Conservation (phyloP, 2,329 filamentous ascomycete species). For the Calonectria naviculata region DNA sequence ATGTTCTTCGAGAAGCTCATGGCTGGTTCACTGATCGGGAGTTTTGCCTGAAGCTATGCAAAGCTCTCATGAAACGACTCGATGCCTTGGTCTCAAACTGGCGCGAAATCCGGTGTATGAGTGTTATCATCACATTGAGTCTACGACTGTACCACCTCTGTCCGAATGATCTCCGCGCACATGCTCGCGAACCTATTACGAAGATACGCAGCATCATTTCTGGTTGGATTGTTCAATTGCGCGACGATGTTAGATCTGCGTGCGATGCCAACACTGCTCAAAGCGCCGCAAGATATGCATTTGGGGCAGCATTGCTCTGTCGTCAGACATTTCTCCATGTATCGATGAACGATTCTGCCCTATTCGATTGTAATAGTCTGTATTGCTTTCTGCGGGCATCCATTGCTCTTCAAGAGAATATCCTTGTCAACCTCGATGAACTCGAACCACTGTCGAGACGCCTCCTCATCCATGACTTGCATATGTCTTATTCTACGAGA, state of each 20-base stretch:
- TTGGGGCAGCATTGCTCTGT: conserved; percentile 69
- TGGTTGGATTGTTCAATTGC: conserved; percentile 61
- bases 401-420: conserved; percentile 36
- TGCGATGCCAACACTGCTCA: conserved; percentile 51
- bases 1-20: conserved; percentile 57
- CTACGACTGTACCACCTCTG: conserved; percentile 49
- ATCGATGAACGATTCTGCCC: not conserved
- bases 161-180: not conserved
- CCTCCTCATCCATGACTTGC: conserved; percentile 35
- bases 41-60: conserved; percentile 61
- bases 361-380: conserved; percentile 24
- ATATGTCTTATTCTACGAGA: conserved; percentile 25
- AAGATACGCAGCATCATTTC: conserved; percentile 49
- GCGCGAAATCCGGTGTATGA: conserved; percentile 69
- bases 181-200: conserved; percentile 17
- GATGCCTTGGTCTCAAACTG: conserved; percentile 64
- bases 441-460: conserved; percentile 29
- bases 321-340: conserved; percentile 47
- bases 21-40: conserved; percentile 56
- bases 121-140: conserved; percentile 63
- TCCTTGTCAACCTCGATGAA: conserved; percentile 35
- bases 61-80: conserved; percentile 58
- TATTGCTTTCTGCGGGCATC: conserved; percentile 36
- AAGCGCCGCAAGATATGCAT: conserved; percentile 52
- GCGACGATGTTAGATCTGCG: conserved; percentile 54